These are phyloP conservation scores for Mycena kentingensis DNA, from an alignment of 768 basidiomycete species.

Conservation along the genomic window DNA sequence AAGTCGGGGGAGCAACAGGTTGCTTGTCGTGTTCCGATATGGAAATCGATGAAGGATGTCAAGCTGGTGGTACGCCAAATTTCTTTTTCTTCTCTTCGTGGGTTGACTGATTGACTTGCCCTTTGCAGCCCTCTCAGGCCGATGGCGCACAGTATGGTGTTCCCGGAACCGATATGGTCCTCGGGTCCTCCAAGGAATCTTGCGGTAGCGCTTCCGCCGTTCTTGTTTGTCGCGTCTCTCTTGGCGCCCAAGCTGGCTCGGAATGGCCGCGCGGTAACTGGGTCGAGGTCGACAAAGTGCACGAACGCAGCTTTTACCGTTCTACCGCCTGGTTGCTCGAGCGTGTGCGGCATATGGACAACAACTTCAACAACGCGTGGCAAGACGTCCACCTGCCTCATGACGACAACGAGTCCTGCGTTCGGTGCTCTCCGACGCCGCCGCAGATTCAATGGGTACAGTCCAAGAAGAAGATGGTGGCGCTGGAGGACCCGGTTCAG, in stretches of 20 bases:
- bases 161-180: conserved; percentile 54
- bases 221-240: conserved; percentile 73
- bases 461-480: conserved; percentile 58
- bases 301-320: conserved; percentile 81
- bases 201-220: conserved; percentile 79
- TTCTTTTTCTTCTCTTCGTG: too few relatives aligned
- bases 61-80: conserved; percentile 61
- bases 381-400: conserved; percentile 48
- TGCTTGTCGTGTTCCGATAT: conserved; percentile 61
- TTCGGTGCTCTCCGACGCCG: conserved; percentile 77
- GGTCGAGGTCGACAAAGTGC: conserved; percentile 82
- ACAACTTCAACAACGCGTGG: conserved; percentile 63
- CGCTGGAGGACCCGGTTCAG: conserved; percentile 82
- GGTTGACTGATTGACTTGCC: conserved; percentile 12
- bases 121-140: conserved; percentile 50
- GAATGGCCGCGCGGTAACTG: conserved; percentile 80
- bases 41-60: conserved; percentile 55
- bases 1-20: conserved; percentile 51
- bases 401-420: conserved; percentile 57
- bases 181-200: conserved; percentile 56
- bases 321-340: conserved; percentile 86
- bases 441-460: conserved; percentile 79
- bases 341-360: conserved; percentile 74
- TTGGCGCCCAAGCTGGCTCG: conserved; percentile 66
- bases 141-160: conserved; percentile 65